These are phyloP conservation scores for Salix exigua DNA, from an alignment of 345 rosid genomes.

Conservation along the genomic window DNA sequence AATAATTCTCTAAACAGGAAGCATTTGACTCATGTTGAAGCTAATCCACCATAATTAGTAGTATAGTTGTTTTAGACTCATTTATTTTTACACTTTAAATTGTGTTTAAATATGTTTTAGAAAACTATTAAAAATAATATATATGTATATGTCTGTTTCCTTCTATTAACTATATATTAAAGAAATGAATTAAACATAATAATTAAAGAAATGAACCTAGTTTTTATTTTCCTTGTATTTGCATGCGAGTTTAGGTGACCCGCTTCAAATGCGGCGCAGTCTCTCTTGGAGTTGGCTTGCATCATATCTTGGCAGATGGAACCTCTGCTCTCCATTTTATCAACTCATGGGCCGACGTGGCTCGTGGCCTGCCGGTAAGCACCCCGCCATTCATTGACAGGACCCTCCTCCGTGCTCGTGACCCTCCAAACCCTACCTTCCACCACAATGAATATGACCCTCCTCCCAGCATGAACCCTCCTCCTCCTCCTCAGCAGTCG, in stretches of 20 bases:
- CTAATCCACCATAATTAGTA: too few relatives aligned
- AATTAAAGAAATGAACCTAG: neutral
- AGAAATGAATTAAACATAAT: too few relatives aligned
- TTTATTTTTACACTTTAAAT: too few relatives aligned
- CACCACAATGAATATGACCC: slow-evolving; percentile 23
- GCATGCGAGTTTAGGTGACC: slow-evolving; percentile 15
- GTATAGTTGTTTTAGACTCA: too few relatives aligned
- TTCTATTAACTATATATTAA: too few relatives aligned
- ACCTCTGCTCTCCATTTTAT: slow-evolving; percentile 6
- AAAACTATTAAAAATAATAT: too few relatives aligned
- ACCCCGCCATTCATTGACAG: slow-evolving; percentile 15
- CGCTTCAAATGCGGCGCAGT: slow-evolving; percentile 30
- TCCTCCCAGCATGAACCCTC: slow-evolving; percentile 11
- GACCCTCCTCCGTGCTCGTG: slow-evolving; percentile 1
- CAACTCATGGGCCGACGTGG: slow-evolving; percentile 26
- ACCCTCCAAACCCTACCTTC: slow-evolving; percentile 19
- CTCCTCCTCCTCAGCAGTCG: neutral
- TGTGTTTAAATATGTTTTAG: too few relatives aligned
- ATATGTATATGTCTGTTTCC: too few relatives aligned
- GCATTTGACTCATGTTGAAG: too few relatives aligned
- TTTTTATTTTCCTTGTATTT: neutral
- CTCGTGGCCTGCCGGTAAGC: slow-evolving; percentile 11
- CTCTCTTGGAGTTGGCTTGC: slow-evolving; percentile 16
- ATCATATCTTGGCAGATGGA: slow-evolving; percentile 29
- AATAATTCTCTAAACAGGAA: too few relatives aligned